Conservation (phyloP, 768 basidiomycete genomes). For the Phylloporus sp. region DNA sequence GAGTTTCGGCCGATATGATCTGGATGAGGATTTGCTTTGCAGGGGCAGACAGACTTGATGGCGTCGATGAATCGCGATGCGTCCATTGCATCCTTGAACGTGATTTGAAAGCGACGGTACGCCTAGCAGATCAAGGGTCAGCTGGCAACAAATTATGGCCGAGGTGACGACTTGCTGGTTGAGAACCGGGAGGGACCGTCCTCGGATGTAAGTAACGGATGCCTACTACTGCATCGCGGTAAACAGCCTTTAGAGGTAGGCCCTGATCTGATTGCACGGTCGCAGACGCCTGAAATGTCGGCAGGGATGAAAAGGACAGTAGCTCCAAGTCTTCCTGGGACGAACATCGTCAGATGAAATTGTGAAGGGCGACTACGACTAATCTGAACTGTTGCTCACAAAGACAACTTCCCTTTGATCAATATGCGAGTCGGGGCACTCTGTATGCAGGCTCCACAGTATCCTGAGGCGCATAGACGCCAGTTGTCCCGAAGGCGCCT, state of each 20-base stretch:
- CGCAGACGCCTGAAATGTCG: conserved; percentile 25
- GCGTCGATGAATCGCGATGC: conserved; percentile 56
- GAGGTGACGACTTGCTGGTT: conserved; percentile 26
- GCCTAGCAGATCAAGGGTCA: conserved; percentile 36
- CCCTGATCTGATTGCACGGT: conserved; percentile 41
- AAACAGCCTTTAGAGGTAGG: conserved; percentile 76
- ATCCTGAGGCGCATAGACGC: conserved; percentile 64
- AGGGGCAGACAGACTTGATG: conserved; percentile 68
- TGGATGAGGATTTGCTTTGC: conserved; percentile 50
- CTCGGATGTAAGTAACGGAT: conserved; percentile 65
- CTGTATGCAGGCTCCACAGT: conserved; percentile 51
- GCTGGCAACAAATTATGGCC: background rate
- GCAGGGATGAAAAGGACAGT: conserved; percentile 55
- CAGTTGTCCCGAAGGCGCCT: conserved; percentile 43
- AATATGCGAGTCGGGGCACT: conserved; percentile 32
- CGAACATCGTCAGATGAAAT: conserved; percentile 1
- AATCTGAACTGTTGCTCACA: conserved; percentile 39
- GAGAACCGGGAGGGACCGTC: conserved; percentile 23
- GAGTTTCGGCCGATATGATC: conserved; percentile 17
- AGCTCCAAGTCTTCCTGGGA: conserved; percentile 74
- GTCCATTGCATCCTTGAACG: conserved; percentile 47
- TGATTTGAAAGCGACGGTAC: conserved; percentile 74
- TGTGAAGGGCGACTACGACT: background rate
- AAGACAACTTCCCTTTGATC: conserved; percentile 58
- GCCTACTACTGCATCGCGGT: conserved; percentile 67